Conservation (phyloP, 139 green algal genomes). For the Ettlia oleoabundans region DNA sequence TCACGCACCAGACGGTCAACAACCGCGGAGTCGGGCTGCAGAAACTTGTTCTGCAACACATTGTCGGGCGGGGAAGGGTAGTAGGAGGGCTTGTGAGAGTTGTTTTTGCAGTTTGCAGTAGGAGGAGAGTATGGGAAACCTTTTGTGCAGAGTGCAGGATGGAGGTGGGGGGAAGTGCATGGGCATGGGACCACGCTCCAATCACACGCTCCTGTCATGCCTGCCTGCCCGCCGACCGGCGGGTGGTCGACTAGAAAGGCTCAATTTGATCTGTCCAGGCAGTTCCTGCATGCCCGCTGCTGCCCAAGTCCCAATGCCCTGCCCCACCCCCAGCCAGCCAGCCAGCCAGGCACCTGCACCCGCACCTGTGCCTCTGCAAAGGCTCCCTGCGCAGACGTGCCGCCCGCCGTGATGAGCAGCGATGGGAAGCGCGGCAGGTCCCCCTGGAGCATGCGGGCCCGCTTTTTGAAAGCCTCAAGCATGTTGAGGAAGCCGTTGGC, state of each 20-base stretch:
- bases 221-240: too few species aligned
- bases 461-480: constrained; percentile 78
- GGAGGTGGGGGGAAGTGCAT: too few species aligned
- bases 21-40: constrained; percentile 55
- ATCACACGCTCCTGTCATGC: too few species aligned
- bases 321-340: background rate
- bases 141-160: too few species aligned
- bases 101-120: background rate
- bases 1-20: constrained; percentile 59
- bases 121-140: background rate
- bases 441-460: constrained; percentile 54
- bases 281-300: too few species aligned
- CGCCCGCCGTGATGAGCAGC: constrained; percentile 72
- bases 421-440: constrained; percentile 87
- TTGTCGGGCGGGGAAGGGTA: background rate
- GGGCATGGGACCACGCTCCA: too few species aligned
- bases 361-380: constrained; percentile 90
- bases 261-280: too few species aligned
- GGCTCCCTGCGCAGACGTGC: constrained; percentile 59
- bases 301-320: background rate
- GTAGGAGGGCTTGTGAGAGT: background rate
- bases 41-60: constrained; percentile 55
- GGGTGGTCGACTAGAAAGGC: too few species aligned
- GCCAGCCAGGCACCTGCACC: background rate
- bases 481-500: constrained; percentile 87